Evolutionary conservation across 169 alveolate species (phyloP), one percentile per base, ranked within the genome.

Genomic region (Amoebophrya sp.): DNA sequence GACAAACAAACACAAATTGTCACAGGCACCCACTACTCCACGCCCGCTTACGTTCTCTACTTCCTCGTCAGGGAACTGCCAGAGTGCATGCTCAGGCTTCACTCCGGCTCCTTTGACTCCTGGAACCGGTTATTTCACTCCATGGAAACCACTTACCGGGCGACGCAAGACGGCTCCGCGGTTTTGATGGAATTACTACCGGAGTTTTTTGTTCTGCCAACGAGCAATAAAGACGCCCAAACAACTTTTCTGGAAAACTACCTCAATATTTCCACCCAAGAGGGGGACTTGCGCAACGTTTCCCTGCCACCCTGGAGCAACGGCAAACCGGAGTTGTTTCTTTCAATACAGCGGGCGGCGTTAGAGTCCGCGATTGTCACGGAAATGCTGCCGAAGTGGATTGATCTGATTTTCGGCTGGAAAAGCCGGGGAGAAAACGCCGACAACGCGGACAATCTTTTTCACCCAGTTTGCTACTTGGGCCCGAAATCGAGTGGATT

Each of bases 361-460:
- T 95, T 98, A n/a, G 99, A 99, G 95, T 95, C 98, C 93, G 97
- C 97, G 90, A 94, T 95, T 93, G 99, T 97, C n/a, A 96, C 98
- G 89, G 91, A 95, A 33, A 93, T 96, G 89, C 88, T 99, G 38
- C 96, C 97, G 95, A 96, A 96, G 91, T 99, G 99, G 99, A 97
- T 98, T 40, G 99, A 99, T 93, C 95, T 98, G 40, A 97, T 98
- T 23, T 98, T 98, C 96, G 99, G 99, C 23, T 98, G 91, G 93
- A 97, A 97, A 2, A 66, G 83, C 18, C 83, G 83, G 32, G 83
- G 83, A 25, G 83, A 66, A n/a, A 66, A 66, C 83, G 83, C 83
- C 29, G 83, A 66, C 35, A 7, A 1, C 29, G 83, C 83, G 39
- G 83, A 66, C 83, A 66, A 66, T 25, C 18, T 66, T 2, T 66